Conservation (phyloP, 345 rosid species). For the Turritis glabra region DNA sequence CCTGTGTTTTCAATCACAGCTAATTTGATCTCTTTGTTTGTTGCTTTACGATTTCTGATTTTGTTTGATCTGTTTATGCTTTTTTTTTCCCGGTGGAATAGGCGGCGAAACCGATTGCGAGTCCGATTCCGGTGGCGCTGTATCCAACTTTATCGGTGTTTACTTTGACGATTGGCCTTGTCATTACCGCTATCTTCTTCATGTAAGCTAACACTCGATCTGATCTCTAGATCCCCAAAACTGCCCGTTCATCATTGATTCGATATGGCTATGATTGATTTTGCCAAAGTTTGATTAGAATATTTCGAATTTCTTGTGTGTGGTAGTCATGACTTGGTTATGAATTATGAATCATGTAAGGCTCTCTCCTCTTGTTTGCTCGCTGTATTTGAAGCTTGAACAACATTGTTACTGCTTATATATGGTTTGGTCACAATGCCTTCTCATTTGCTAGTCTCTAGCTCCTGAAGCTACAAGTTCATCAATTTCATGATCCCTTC, state of each 20-base stretch:
- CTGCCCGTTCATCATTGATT: background rate
- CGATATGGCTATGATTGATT: background rate
- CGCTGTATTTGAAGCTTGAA: conserved; percentile 17
- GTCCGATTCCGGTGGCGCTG: conserved; percentile 74
- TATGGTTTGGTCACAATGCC: conserved; percentile 6
- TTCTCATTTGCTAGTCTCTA: conserved; percentile 3
- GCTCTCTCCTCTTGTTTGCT: background rate
- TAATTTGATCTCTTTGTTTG: background rate
- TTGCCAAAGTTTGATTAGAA: background rate
- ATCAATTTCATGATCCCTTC: background rate
- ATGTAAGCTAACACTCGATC: conserved; percentile 55
- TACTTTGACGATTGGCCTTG: conserved; percentile 70
- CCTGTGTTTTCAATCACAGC: too few relatives aligned
- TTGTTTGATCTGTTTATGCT: background rate
- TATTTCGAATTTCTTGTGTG: background rate
- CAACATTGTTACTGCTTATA: conserved; percentile 5
- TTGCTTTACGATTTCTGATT: background rate
- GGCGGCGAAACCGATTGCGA: conserved; percentile 70
- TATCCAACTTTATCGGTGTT: conserved; percentile 64
- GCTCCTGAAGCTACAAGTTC: background rate
- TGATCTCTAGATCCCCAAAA: conserved; percentile 8
- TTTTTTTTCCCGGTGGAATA: conserved; percentile 32
- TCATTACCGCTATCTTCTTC: conserved; percentile 81
- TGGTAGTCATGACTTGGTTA: conserved; percentile 7
- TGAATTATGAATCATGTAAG: background rate